phyloP scores from a whole-genome alignment of 768 basidiomycete species.

The Lepiota brunneoincarnata region DNA sequence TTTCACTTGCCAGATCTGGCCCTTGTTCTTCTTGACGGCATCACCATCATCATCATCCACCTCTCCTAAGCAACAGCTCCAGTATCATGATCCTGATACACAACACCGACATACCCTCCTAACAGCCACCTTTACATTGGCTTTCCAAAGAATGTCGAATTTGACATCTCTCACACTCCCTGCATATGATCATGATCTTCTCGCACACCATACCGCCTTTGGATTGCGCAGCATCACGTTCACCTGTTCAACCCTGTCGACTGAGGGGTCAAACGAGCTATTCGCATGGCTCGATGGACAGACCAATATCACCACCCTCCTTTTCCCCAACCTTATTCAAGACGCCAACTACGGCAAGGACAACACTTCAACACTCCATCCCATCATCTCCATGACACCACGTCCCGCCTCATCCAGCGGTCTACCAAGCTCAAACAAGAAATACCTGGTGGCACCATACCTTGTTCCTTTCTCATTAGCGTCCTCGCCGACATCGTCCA shows the following conservation, averaged over 20 bases:
- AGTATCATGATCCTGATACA: constrained; percentile 12
- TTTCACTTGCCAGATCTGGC: constrained; percentile 42
- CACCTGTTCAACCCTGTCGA: constrained; percentile 27
- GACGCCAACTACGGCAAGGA: constrained; percentile 13
- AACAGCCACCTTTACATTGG: constrained; percentile 40
- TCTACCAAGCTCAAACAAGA: not conserved
- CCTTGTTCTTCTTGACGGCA: constrained; percentile 28
- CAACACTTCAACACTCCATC: not conserved
- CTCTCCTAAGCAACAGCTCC: not conserved
- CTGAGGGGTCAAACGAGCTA: constrained; percentile 29
- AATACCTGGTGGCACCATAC: constrained; percentile 6
- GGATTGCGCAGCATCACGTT: constrained; percentile 39
- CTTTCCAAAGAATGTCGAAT: constrained; percentile 44
- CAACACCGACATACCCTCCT: constrained; percentile 28
- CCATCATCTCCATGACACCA: not conserved
- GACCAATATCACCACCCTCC: constrained; percentile 35
- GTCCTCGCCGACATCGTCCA: not conserved
- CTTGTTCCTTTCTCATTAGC: not conserved
- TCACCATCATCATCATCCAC: not conserved
- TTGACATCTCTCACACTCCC: constrained; percentile 39
- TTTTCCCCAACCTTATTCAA: constrained; percentile 37
- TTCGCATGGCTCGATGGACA: constrained; percentile 44
- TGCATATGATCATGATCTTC: constrained; percentile 38
- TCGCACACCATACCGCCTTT: constrained; percentile 41
- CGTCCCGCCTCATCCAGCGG: constrained; percentile 1